Conservation (phyloP, 345 rosid species). For the Eucalyptus paniculata region DNA sequence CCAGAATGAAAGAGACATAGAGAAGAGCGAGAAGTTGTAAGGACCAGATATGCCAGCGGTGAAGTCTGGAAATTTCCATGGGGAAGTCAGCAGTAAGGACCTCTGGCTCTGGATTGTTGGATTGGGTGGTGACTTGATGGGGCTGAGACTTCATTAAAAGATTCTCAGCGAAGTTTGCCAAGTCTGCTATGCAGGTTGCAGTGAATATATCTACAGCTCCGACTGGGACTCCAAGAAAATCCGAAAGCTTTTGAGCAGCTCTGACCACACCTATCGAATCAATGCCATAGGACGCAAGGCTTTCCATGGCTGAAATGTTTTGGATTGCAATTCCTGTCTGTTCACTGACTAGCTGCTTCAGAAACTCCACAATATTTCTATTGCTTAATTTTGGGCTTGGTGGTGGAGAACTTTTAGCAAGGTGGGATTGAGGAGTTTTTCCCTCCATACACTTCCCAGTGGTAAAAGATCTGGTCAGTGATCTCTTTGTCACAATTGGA, state of each 20-base stretch:
- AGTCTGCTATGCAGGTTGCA: conserved; percentile 46
- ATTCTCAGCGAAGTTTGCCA: conserved; percentile 51
- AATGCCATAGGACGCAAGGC: conserved; percentile 49
- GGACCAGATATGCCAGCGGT: conserved; percentile 18
- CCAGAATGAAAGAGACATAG: conserved; percentile 23
- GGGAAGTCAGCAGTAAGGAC: conserved; percentile 8
- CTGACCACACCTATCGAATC: conserved; percentile 64
- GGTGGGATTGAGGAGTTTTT: conserved; percentile 22
- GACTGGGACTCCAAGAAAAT: conserved; percentile 47
- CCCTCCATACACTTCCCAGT: conserved; percentile 35
- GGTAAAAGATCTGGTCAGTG: conserved; percentile 19
- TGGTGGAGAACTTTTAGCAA: conserved; percentile 1
- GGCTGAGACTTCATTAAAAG: conserved; percentile 36
- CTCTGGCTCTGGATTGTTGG: conserved; percentile 12
- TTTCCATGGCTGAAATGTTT: conserved; percentile 31
- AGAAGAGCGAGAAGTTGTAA: conserved; percentile 36
- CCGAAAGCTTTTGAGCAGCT: conserved; percentile 64
- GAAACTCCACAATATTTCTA: conserved; percentile 32
- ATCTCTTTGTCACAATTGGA: conserved; percentile 17
- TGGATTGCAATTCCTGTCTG: conserved; percentile 30
- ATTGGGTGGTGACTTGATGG: conserved; percentile 4
- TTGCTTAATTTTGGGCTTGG: conserved; percentile 12
- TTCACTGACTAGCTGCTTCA: conserved; percentile 33
- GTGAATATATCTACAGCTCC: conserved; percentile 69
- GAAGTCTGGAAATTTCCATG: conserved; percentile 23